Evolutionary conservation across 202 grass and related monocot genomes (phyloP).

Genomic region (Sporobolus alterniflorus): DNA sequence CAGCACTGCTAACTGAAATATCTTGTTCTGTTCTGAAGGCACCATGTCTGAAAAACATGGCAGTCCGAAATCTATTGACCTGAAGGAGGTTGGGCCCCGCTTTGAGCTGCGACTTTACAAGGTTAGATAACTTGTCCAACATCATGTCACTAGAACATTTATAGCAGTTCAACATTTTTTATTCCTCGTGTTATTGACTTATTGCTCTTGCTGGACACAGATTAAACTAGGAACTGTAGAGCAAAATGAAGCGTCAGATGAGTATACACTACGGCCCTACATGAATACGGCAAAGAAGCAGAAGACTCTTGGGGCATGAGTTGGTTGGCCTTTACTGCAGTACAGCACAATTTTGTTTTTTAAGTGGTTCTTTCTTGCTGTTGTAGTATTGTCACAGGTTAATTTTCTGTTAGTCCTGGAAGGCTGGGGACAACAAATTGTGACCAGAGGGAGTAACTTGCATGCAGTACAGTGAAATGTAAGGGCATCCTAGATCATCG

Average conservation of each 20-base stretch:
- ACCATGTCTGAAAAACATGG: constrained; percentile 89
- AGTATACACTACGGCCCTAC: constrained; percentile 76
- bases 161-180: background rate
- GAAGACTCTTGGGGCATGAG: constrained; percentile 57
- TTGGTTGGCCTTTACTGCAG: background rate
- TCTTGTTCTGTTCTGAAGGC: constrained; percentile 26
- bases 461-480: too few species aligned
- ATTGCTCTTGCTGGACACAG: constrained; percentile 34
- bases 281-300: constrained; percentile 86
- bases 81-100: constrained; percentile 86
- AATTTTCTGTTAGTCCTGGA: too few species aligned
- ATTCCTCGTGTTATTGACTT: background rate
- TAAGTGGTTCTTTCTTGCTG: background rate
- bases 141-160: background rate
- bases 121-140: constrained; percentile 26
- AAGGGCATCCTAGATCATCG: background rate
- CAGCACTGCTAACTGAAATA: background rate
- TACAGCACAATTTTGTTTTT: background rate
- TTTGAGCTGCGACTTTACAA: constrained; percentile 88
- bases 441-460: too few species aligned
- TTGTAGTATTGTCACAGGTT: background rate
- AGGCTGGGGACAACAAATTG: too few species aligned
- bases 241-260: constrained; percentile 70
- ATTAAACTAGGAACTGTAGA: constrained; percentile 79
- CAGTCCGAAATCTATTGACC: constrained; percentile 76